Conservation (phyloP, 441 rosid species). For the Populus trichocarpa region DNA sequence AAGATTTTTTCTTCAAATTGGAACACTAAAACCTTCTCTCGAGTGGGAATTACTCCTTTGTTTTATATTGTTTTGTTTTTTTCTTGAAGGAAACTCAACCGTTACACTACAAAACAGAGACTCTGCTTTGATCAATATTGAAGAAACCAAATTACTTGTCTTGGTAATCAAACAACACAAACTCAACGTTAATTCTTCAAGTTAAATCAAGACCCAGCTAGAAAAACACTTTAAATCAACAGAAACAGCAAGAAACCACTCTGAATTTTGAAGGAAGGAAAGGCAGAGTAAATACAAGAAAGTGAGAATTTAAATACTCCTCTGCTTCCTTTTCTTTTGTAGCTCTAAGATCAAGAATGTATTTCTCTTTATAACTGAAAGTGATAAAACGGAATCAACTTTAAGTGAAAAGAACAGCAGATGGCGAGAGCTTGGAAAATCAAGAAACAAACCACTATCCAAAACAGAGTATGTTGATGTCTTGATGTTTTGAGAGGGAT, state of each 20-base stretch:
- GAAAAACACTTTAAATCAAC: not conserved
- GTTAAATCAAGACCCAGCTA: slow-evolving; percentile 22
- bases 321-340: not conserved
- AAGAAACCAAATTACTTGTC: slow-evolving; percentile 21
- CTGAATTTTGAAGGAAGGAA: not conserved
- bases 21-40: slow-evolving; percentile 4
- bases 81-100: slow-evolving; percentile 38
- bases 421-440: not conserved
- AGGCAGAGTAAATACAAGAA: not conserved
- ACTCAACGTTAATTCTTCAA: slow-evolving; percentile 27
- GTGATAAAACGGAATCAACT: not conserved
- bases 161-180: not conserved
- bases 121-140: slow-evolving; percentile 31
- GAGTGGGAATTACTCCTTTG: not conserved
- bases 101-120: not conserved
- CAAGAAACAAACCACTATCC: not conserved
- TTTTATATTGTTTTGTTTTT: not conserved
- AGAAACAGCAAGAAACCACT: not conserved
- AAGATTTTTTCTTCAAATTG: not conserved
- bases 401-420: not conserved
- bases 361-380: not conserved
- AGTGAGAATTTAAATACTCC: not conserved
- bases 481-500: not conserved
- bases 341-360: not conserved
- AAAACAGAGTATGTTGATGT: not conserved